Percentiles rank a stretch among this genome's conserved stretches.
Conservation (phyloP, 2,329 filamentous ascomycete species). For the Chaetomiaceae sp. region DNA sequence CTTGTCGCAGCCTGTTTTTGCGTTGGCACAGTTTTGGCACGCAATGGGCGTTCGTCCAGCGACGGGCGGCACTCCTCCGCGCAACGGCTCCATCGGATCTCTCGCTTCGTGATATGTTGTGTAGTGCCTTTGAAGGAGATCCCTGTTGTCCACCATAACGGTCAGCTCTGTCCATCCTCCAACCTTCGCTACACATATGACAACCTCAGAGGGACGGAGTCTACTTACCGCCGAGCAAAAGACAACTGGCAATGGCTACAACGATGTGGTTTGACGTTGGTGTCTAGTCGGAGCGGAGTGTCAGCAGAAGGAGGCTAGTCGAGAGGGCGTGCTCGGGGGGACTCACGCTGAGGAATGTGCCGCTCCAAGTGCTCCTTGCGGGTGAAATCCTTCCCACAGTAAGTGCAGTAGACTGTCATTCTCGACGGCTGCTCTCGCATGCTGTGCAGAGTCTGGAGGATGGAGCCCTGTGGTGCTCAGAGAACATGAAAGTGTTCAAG, state of each 20-base stretch:
- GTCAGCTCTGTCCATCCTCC: conserved; percentile 6
- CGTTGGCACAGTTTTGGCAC: conserved; percentile 46
- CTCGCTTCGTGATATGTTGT: conserved; percentile 48
- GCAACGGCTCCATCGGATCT: conserved; percentile 42
- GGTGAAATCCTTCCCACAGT: conserved; percentile 52
- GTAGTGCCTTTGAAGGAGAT: conserved; percentile 48
- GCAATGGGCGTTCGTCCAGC: conserved; percentile 44
- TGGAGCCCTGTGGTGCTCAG: not conserved
- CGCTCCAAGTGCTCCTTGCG: conserved; percentile 55
- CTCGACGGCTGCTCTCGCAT: not conserved
- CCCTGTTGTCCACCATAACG: conserved; percentile 32
- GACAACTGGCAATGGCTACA: conserved; percentile 47
- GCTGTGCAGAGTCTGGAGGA: not conserved
- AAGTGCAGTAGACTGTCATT: conserved; percentile 44
- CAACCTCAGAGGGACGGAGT: not conserved
- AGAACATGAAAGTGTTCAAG: too few species aligned
- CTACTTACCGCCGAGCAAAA: conserved; percentile 45
- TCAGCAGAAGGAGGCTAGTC: not conserved
- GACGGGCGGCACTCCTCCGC: conserved; percentile 41
- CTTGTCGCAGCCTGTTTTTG: conserved; percentile 50
- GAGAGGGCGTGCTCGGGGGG: not conserved
- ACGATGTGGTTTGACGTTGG: conserved; percentile 51
- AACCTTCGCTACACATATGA: not conserved
- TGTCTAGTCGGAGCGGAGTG: conserved; percentile 37
- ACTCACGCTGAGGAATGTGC: conserved; percentile 50